Evolutionary conservation across 73 alveolate species (phyloP).

Genomic region (Tetrahymena elliotti): DNA sequence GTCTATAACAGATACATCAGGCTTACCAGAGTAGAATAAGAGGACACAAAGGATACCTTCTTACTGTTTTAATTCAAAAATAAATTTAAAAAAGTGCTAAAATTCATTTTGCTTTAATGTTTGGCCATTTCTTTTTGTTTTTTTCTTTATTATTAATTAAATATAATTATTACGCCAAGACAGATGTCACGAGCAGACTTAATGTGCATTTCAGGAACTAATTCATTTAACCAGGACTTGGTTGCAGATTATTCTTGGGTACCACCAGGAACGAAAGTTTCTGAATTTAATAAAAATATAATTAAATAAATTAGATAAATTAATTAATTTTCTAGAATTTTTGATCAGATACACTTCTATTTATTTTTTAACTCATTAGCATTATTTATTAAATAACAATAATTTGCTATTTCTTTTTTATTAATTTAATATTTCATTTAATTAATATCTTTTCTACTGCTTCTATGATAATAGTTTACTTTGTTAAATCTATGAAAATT

Average conservation of each 20-base stretch:
- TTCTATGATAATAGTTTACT: no score
- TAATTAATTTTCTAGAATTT: neutral
- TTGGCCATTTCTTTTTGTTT: no score
- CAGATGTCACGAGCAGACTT: conserved; percentile 89
- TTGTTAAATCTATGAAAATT: no score
- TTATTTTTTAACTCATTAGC: no score
- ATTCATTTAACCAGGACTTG: conserved; percentile 85
- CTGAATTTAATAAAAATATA: conserved; percentile 11
- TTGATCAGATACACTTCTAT: neutral
- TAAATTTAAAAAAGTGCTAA: no score
- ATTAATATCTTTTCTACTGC: no score
- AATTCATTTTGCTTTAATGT: neutral
- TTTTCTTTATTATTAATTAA: neutral
- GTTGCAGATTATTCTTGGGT: conserved; percentile 71
- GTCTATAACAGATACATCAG: conserved; percentile 3
- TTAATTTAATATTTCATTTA: no score
- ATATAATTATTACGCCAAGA: conserved; percentile 47
- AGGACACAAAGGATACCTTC: conserved; percentile 51
- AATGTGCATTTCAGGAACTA: conserved; percentile 75
- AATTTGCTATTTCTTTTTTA: no score
- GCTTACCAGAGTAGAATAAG: conserved; percentile 23
- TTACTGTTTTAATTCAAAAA: neutral
- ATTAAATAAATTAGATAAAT: neutral
- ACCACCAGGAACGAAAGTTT: conserved; percentile 91
- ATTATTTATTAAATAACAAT: no score